phyloP scores from a whole-genome alignment of 148 eudicot genomes.

The Rhododendron ferrugineum region DNA sequence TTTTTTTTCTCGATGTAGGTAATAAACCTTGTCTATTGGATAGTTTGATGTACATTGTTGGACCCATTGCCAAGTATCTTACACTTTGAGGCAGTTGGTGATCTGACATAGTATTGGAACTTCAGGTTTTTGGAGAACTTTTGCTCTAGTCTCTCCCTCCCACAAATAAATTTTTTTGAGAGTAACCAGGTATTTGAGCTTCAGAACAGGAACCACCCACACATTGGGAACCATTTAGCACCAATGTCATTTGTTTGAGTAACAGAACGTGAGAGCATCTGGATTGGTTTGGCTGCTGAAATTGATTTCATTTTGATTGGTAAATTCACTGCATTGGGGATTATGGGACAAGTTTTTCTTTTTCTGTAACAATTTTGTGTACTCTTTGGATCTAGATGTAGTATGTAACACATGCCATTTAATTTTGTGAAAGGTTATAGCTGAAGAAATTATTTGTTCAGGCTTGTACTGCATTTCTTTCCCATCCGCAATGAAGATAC shows the following conservation, averaged over 20 bases:
- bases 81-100: no score
- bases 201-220: neutral
- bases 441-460: neutral
- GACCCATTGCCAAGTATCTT: no score
- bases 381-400: neutral
- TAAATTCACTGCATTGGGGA: neutral
- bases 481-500: no score
- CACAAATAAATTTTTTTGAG: no score
- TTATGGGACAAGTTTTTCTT: neutral
- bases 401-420: neutral
- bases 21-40: no score
- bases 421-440: no score
- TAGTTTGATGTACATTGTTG: no score
- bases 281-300: neutral
- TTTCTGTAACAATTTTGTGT: neutral
- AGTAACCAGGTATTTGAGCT: no score
- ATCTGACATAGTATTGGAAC: no score
- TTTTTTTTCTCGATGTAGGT: no score
- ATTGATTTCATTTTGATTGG: neutral
- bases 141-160: no score
- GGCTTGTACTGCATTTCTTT: neutral
- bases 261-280: neutral
- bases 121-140: no score
- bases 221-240: neutral
- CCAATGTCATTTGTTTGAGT: neutral